These are phyloP conservation scores for Heterobasidion parviporum DNA, from an alignment of 1,284 basidiomycete genomes.

Conservation along the genomic window DNA sequence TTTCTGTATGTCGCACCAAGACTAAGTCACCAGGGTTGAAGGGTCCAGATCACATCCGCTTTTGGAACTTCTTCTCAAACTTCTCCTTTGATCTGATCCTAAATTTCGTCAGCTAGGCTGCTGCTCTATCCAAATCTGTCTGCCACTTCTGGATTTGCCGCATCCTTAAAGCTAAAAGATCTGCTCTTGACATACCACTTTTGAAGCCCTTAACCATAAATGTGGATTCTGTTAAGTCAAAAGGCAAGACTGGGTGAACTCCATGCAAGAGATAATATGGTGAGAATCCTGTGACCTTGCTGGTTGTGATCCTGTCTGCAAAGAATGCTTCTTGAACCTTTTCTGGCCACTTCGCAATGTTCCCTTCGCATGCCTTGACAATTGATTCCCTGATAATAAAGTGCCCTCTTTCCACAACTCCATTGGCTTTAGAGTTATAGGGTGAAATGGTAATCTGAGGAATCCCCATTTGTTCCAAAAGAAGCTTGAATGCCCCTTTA, in stretches of 20 bases:
- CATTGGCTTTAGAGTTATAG: slow-evolving; percentile 13
- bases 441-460: slow-evolving; percentile 9
- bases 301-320: slow-evolving; percentile 11
- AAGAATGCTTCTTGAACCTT: slow-evolving; percentile 11
- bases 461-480: slow-evolving; percentile 2
- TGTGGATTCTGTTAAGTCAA: slow-evolving; percentile 22
- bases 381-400: slow-evolving; percentile 11
- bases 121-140: slow-evolving; percentile 9
- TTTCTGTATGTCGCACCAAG: slow-evolving; percentile 17
- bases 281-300: slow-evolving; percentile 10
- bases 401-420: slow-evolving; percentile 14
- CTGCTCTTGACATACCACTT: slow-evolving; percentile 3
- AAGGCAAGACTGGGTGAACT: slow-evolving; percentile 20
- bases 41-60: neutral
- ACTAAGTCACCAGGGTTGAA: slow-evolving; percentile 19
- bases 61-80: slow-evolving; percentile 7
- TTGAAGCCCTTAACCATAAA: slow-evolving; percentile 15
- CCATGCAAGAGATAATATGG: slow-evolving; percentile 19
- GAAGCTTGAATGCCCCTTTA: slow-evolving; percentile 8
- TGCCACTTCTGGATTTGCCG: slow-evolving; percentile 9
- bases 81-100: slow-evolving; percentile 9
- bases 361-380: slow-evolving; percentile 8
- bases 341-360: slow-evolving; percentile 3
- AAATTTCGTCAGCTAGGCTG: slow-evolving; percentile 2
- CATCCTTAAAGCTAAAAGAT: slow-evolving; percentile 11